Conservation (phyloP, 225 moss, liverwort and hornwort genomes). For the Antitrichia curtipendula region DNA sequence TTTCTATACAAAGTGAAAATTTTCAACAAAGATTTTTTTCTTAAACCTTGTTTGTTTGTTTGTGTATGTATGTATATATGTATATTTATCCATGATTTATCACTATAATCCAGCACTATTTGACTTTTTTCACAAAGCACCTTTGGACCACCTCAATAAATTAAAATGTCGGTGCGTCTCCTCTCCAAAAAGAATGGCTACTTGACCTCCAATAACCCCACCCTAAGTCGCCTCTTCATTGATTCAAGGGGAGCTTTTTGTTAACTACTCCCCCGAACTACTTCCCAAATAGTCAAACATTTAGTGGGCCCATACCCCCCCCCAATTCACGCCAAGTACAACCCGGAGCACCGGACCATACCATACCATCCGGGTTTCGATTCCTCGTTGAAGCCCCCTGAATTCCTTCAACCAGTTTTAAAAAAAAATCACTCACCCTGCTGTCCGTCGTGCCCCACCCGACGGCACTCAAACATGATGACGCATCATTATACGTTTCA, state of each 20-base stretch:
- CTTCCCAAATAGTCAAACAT: not conserved
- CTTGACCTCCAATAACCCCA: not conserved
- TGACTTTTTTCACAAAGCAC: not conserved
- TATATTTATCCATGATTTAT: too few relatives aligned
- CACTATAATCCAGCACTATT: not conserved
- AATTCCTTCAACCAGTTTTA: not conserved
- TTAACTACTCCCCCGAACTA: not conserved
- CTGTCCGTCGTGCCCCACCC: not conserved
- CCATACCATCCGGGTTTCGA: not conserved
- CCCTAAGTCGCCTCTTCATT: too few relatives aligned
- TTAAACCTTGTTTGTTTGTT: not conserved
- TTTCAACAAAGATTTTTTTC: not conserved
- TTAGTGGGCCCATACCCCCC: not conserved
- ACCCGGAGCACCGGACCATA: not conserved
- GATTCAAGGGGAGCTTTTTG: not conserved
- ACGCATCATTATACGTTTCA: not conserved
- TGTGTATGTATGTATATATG: too few relatives aligned
- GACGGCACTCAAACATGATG: constrained; percentile 9
- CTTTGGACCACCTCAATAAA: not conserved
- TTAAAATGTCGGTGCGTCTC: not conserved
- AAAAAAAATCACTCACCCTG: too few relatives aligned
- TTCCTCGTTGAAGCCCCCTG: not conserved
- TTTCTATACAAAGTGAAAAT: not conserved
- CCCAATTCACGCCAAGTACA: not conserved
- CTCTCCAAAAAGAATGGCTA: not conserved